Base-by-base conservation (phyloP, 1,139 yeast genomes). In the Suhomyces chickasaworum region DNA sequence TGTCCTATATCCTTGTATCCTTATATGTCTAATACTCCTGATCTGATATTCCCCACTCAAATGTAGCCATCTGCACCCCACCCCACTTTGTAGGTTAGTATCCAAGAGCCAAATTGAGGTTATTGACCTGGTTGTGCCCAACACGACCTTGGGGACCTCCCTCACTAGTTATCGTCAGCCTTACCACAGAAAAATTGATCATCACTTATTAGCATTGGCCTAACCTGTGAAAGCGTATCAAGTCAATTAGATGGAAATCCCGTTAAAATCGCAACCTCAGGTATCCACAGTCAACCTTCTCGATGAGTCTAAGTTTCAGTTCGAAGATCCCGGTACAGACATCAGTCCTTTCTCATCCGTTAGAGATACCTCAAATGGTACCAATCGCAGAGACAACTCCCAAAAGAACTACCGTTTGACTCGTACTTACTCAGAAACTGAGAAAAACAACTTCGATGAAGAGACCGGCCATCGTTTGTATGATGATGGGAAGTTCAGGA, bases 361-460 rank as follows among this genome's bases (percentile, higher is more conserved):
- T 41, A 45, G 48, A 42, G 48, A 39, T 8, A 20, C 21, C 33
- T 47, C 38, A 31, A 39, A 33, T 12, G 42, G 30, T 15, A 17
- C 40, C 21, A 10, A 13, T n/a, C 31, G 37, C 10, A 39, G 31
- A 10, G 45, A 38, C 33, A 37, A 39, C 16, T 35, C 44, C 23
- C 42, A 44, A 23, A 39, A 37, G 29, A 44, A 42, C 32, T 47
- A 44, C 39, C 47, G 48, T 49, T 56, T 77, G 40, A 64, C 77
- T 2, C 66, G 83, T 50, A 77, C 81, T 0, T 80, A 76, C 55
- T 80, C 86, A 3, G 86, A 80, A 50, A 73, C 77, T 10, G 85
- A 81, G 53, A 73, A 74, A 47, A 73, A 74, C 42, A 78, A 79
- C 52, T 81, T 78, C 57, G 80, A 78, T 56, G 67, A 63, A 51